Evolutionary conservation across 2,329 filamentous ascomycete species (phyloP), one percentile per base, ranked within the genome.

Genomic region (Ophiostoma quercus): DNA sequence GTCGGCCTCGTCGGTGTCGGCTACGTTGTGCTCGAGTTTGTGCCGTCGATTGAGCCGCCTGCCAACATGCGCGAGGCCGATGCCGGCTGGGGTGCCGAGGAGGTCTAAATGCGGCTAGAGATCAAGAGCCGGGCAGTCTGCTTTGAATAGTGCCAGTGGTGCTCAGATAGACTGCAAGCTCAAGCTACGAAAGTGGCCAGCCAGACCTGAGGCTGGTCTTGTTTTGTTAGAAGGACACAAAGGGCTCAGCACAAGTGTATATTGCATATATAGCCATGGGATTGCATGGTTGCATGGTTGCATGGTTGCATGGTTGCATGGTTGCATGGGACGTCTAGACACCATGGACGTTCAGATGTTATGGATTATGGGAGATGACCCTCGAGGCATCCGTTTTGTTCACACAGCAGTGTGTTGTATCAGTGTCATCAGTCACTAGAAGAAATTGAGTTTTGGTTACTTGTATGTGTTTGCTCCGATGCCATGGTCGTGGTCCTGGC

Each of bases 21-120:
- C 72, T 99, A 98, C 82, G 81, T 86, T 74, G 88, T 81, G 66
- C 85, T 93, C 77, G 90, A 93, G 79, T 93, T 91, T 79, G 82
- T 92, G 73, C 90, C 90, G 39, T 90, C 89, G 72, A 91, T 93
- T 77, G 90, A 93, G 80, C 89, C 90, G 67, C 91, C 91, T 11
- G 86, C 88, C 78, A 93, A 92, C 83, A 93, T 93, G 90, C 88
- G 90, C 78, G 90, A 92, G 79, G 87, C 87, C 73, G 90, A 92
- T 76, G 84, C 86, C 74, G 88, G 89, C 76, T 92, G 90, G 90
- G 90, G 90, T 70, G 89, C 90, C 72, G 90, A 92, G 83, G 88
- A 91, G 82, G 89, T 92, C 75, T 91, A 29, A 29, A 29, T 29
- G n/a, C n/a, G n/a, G n/a, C n/a, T n/a, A n/a, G n/a, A n/a, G n/a